These are phyloP conservation scores for Parachlorella kessleri DNA, from an alignment of 139 green algal genomes.

Conservation along the genomic window DNA sequence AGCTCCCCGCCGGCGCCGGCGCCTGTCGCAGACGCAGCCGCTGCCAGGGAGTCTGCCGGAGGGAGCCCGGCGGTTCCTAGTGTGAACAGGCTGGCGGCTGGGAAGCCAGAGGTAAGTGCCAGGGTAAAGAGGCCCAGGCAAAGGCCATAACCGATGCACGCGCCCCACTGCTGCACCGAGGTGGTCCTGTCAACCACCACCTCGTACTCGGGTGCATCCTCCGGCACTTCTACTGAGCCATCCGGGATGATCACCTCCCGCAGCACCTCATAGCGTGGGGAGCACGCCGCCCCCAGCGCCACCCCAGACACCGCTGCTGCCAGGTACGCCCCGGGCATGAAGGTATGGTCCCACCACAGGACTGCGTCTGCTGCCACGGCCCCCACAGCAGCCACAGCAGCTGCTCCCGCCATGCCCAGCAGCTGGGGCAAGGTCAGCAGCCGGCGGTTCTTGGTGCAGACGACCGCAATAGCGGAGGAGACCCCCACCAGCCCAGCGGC, in stretches of 20 bases:
- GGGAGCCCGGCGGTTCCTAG: too few relatives aligned
- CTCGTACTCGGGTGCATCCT: not conserved
- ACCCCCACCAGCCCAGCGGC: not conserved
- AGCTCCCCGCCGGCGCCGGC: too few relatives aligned
- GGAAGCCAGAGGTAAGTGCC: not conserved
- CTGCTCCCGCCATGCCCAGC: not conserved
- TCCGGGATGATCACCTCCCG: not conserved
- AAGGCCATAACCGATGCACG: not conserved
- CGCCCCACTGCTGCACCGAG: not conserved
- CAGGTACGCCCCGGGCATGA: not conserved
- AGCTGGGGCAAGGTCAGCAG: not conserved
- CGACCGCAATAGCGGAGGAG: not conserved
- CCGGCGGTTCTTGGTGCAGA: not conserved
- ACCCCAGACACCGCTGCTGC: not conserved
- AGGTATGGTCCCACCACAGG: not conserved
- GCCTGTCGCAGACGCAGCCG: too few relatives aligned
- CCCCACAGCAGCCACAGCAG: too few relatives aligned
- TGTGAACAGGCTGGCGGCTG: too few relatives aligned
- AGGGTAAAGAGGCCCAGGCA: not conserved
- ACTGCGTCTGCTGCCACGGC: not conserved
- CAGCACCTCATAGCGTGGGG: not conserved
- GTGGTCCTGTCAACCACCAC: not conserved
- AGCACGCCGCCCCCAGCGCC: not conserved
- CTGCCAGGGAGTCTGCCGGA: too few relatives aligned
- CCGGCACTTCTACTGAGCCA: not conserved